A percentile compares a stretch with the other conserved stretches of the same genome.
These are phyloP conservation scores for Tylopilus rubrobrunneus DNA, from an alignment of 768 basidiomycete species.

Conservation along the genomic window DNA sequence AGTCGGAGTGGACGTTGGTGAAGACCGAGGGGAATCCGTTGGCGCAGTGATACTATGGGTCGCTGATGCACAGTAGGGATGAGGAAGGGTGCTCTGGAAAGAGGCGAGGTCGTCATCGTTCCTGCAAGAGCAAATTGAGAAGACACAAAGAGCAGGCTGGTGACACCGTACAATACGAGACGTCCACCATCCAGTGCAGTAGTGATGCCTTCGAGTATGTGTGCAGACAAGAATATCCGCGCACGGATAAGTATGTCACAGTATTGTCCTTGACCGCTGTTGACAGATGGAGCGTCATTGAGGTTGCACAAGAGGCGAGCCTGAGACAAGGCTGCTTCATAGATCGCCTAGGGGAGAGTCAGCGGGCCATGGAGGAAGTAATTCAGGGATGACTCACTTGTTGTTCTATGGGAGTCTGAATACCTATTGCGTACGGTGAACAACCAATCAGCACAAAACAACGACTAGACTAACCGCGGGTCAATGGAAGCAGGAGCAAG, in stretches of 20 bases:
- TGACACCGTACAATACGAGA: constrained; percentile 63
- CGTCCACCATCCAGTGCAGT: constrained; percentile 84
- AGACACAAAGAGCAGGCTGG: not conserved
- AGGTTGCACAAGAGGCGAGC: constrained; percentile 70
- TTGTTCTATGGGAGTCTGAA: constrained; percentile 28
- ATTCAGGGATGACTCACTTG: constrained; percentile 8
- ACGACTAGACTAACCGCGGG: constrained; percentile 57
- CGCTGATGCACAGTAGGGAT: constrained; percentile 31
- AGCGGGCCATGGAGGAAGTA: not conserved
- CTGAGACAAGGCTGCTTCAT: constrained; percentile 81
- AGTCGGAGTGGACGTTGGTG: constrained; percentile 26
- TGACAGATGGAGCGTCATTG: constrained; percentile 40
- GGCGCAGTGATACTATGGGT: constrained; percentile 32
- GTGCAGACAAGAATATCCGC: constrained; percentile 86
- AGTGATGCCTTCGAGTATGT: constrained; percentile 79
- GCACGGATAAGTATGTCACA: constrained; percentile 63
- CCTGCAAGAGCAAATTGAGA: constrained; percentile 35
- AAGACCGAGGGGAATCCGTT: constrained; percentile 31
- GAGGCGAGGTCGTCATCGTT: constrained; percentile 70
- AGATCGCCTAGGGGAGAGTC: constrained; percentile 50
- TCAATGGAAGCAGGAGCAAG: constrained; percentile 75
- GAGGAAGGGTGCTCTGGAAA: constrained; percentile 64
- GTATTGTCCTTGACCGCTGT: constrained; percentile 49
- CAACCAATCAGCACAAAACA: not conserved
- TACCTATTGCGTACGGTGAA: constrained; percentile 16